Base-by-base conservation (phyloP, 495 filamentous ascomycete species). In the Penicillium verhagenii region DNA sequence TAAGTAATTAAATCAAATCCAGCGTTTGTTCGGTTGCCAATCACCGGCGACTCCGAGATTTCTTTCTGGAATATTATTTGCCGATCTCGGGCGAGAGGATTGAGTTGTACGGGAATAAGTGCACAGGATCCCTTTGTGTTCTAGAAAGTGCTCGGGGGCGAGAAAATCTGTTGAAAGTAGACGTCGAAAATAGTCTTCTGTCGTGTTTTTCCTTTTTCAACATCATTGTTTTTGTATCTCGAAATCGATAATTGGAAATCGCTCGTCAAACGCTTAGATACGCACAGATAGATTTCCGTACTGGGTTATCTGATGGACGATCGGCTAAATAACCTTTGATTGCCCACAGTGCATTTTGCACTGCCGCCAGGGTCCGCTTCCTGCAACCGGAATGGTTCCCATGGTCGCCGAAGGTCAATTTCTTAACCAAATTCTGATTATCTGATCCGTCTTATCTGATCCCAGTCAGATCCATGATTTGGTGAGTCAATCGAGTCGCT, bases 1-100 rank as follows among this genome's bases (percentile, higher is more conserved):
- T 52, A 52, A 52, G 42, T 21, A 52, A 52, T 52, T 21, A 31
- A 52, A 37, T 14, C 29, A n/a, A n/a, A n/a, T n/a, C n/a, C n/a
- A 24, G 11, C 2, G n/a, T 33, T 26, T 31, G 4, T 16, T 20
- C 26, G 2, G 43, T 18, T n/a, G 11, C 37, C 49, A 42, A 52
- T 52, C 49, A 42, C n/a, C 47, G 47, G 47, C 28, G 47, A 20
- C 47, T 28, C 47, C 47, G 47, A 50, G 7, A 9, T 29, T 38
- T 50, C n/a, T 6, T 6, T 2, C 10, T 33, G 13, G n/a, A 20
- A 16, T 16, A 25, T 48, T n/a, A 28, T 8, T 16, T n/a, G 6
- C 46, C 31, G 47, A 39, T 50, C 31, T 50, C 47, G 29, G 31
- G 33, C 26, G 6, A 11, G 1, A 25, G 4, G 29, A 39, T 37